A percentile compares a stretch with the other conserved stretches of the same genome.
These are phyloP conservation scores for Aspergillus sp. DNA, from an alignment of 2,329 filamentous ascomycete species.

Conservation along the genomic window DNA sequence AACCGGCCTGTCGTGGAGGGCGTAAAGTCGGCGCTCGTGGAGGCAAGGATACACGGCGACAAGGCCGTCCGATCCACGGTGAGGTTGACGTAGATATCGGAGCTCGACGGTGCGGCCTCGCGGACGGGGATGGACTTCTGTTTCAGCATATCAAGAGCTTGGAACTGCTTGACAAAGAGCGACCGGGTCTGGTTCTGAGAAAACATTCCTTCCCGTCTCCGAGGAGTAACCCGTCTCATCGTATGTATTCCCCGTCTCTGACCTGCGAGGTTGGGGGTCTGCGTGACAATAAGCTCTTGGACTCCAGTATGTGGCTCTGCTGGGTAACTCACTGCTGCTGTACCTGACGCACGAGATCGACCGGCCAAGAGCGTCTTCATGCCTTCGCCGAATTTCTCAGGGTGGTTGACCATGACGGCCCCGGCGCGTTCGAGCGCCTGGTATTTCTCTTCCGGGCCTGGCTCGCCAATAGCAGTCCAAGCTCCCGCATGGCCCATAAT, in stretches of 20 bases:
- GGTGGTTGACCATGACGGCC: slow-evolving; percentile 70
- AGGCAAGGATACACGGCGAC: slow-evolving; percentile 63
- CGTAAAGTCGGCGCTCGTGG: slow-evolving; percentile 50
- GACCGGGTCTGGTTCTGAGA: slow-evolving; percentile 44
- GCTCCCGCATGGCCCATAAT: slow-evolving; percentile 82
- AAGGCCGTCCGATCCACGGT: slow-evolving; percentile 63
- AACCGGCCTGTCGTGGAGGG: slow-evolving; percentile 52
- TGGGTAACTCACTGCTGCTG: slow-evolving; percentile 17
- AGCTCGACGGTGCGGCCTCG: slow-evolving; percentile 33
- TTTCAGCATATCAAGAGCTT: slow-evolving; percentile 57
- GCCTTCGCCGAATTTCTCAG: slow-evolving; percentile 68
- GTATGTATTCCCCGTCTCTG: slow-evolving; percentile 57
- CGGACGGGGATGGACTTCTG: slow-evolving; percentile 48
- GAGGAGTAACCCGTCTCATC: slow-evolving; percentile 29
- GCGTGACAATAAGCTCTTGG: background rate
- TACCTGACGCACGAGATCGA: slow-evolving; percentile 27
- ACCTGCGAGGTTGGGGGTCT: slow-evolving; percentile 9
- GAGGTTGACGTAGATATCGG: slow-evolving; percentile 58
- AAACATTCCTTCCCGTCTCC: background rate
- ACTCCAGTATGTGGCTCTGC: no score
- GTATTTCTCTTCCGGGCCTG: slow-evolving; percentile 64
- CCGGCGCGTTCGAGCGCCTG: slow-evolving; percentile 64
- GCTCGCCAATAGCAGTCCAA: slow-evolving; percentile 66
- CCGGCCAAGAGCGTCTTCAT: slow-evolving; percentile 61
- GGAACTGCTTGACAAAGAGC: slow-evolving; percentile 56